These are phyloP conservation scores for Aspergillus avenaceus DNA, from an alignment of 495 filamentous ascomycete species.

Conservation along the genomic window DNA sequence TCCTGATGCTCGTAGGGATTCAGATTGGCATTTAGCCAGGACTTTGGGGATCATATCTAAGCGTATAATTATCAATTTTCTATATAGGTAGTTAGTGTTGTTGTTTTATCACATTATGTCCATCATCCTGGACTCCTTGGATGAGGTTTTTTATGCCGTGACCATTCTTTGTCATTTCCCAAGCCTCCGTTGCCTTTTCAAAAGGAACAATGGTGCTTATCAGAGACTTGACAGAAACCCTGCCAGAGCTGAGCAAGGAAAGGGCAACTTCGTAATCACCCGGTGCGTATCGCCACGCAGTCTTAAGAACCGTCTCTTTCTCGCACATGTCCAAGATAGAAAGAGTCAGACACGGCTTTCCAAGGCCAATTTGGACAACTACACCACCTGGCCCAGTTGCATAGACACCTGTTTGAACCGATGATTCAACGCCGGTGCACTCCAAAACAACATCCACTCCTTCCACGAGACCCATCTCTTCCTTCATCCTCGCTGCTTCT, in stretches of 20 bases:
- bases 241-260: constrained; percentile 57
- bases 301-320: constrained; percentile 79
- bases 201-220: constrained; percentile 68
- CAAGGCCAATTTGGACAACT: constrained; percentile 72
- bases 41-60: too few relatives aligned
- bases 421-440: constrained; percentile 72
- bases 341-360: neutral
- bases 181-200: constrained; percentile 69
- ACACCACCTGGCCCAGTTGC: constrained; percentile 65
- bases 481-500: constrained; percentile 26
- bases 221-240: constrained; percentile 66
- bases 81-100: too few relatives aligned
- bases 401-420: constrained; percentile 72
- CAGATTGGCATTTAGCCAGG: too few relatives aligned
- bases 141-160: constrained; percentile 84
- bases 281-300: constrained; percentile 70
- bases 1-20: too few relatives aligned
- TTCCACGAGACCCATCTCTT: constrained; percentile 19
- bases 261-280: constrained; percentile 79
- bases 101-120: too few relatives aligned
- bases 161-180: constrained; percentile 69
- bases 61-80: too few relatives aligned
- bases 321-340: neutral
- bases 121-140: constrained; percentile 42
- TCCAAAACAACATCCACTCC: constrained; percentile 79